Evolutionary conservation across 108 stramenopile species (phyloP).

Genomic region (Mediolabrus comicus): DNA sequence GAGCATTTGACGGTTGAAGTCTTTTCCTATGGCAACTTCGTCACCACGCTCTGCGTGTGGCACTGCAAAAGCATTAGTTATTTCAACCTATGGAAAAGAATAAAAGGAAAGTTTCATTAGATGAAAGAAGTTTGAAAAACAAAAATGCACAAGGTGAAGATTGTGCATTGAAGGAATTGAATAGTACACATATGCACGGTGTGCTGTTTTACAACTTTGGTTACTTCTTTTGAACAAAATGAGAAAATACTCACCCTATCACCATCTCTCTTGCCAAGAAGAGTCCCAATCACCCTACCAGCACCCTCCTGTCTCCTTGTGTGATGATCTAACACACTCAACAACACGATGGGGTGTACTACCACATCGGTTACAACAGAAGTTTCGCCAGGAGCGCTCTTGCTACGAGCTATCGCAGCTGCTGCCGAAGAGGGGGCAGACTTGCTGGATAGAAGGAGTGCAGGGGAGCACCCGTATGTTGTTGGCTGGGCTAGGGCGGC

Average conservation of each 20-base stretch:
- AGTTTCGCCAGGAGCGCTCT: background rate
- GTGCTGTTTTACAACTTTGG: background rate
- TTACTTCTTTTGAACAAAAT: too few species aligned
- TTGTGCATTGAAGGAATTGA: background rate
- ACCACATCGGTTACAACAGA: constrained; percentile 50
- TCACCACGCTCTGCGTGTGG: constrained; percentile 91
- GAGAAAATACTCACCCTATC: constrained; percentile 42
- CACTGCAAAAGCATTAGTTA: constrained; percentile 95
- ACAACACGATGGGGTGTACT: constrained; percentile 82
- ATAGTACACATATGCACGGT: background rate
- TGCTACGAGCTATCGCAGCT: background rate
- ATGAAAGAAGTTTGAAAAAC: too few species aligned
- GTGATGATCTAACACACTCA: constrained; percentile 87
- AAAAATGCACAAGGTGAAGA: background rate
- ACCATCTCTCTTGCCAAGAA: constrained; percentile 70
- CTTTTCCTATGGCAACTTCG: constrained; percentile 96
- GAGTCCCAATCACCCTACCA: constrained; percentile 84
- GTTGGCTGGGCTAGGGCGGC: constrained; percentile 16
- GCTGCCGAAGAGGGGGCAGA: background rate
- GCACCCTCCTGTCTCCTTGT: constrained; percentile 72
- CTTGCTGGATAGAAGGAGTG: constrained; percentile 24
- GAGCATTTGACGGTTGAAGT: constrained; percentile 91
- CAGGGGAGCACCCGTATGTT: constrained; percentile 42
- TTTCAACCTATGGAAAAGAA: constrained; percentile 59
- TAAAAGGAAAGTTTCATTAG: background rate